phyloP scores from a whole-genome alignment of 805 yeast genomes.

The Blastobotrys parvus region DNA sequence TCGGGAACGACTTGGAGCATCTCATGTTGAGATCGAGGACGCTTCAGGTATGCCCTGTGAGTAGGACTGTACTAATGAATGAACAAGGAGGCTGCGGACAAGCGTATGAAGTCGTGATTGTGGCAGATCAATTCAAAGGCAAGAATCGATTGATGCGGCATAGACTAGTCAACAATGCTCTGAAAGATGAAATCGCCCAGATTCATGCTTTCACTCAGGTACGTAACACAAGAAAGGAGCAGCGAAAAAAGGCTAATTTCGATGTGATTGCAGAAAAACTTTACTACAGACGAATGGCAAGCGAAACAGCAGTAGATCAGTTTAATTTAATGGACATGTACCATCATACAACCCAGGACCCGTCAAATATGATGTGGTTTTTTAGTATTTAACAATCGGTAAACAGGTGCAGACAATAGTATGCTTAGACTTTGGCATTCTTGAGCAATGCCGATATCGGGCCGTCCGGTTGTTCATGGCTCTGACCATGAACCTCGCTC shows the following conservation, averaged over 20 bases:
- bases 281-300: conserved; percentile 84
- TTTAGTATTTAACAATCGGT: no score
- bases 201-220: conserved; percentile 97
- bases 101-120: conserved; percentile 89
- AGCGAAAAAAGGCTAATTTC: background rate
- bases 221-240: conserved; percentile 27
- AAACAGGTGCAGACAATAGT: no score
- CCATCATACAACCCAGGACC: no score
- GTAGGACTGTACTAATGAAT: conserved; percentile 2
- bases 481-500: no score
- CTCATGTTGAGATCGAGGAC: conserved; percentile 64
- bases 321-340: no score
- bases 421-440: no score
- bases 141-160: conserved; percentile 83
- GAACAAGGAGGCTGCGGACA: conserved; percentile 87
- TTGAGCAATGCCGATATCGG: no score
- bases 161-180: conserved; percentile 68
- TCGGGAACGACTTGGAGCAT: conserved; percentile 48
- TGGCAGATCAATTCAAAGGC: conserved; percentile 60
- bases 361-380: no score
- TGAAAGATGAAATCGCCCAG: conserved; percentile 74
- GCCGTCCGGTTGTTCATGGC: no score
- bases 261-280: conserved; percentile 28
- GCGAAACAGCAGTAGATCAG: conserved; percentile 9
- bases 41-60: conserved; percentile 36